Evolutionary conservation across 371 early-diverging fungal species (phyloP).

Genomic region (Rhizomucor pusillus): DNA sequence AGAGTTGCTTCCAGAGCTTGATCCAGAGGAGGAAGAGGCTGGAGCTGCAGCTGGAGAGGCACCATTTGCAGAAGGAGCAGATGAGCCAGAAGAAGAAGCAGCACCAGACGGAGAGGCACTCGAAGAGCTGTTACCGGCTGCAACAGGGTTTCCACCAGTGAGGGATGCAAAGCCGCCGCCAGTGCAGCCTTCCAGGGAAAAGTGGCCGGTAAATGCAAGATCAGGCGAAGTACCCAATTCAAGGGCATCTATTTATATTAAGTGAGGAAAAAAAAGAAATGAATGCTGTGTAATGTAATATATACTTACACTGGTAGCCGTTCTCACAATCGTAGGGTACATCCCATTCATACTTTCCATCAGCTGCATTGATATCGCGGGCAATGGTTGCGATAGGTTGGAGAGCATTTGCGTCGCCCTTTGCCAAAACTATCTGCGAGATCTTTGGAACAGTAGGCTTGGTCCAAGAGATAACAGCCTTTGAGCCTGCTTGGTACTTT

Average conservation of each 20-base stretch:
- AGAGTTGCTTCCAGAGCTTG: conserved; percentile 6
- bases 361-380: conserved; percentile 17
- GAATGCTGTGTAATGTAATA: not conserved
- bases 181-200: conserved; percentile 39
- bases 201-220: conserved; percentile 49
- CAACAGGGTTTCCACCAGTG: not conserved
- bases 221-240: conserved; percentile 47
- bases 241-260: conserved; percentile 38
- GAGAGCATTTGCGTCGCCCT: conserved; percentile 21
- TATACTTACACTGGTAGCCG: conserved; percentile 25
- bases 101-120: not conserved
- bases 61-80: conserved; percentile 3
- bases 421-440: conserved; percentile 18
- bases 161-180: conserved; percentile 15
- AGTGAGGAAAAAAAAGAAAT: no score
- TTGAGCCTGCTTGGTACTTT: conserved; percentile 19
- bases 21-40: conserved; percentile 3
- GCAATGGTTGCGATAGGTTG: conserved; percentile 25
- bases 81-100: not conserved
- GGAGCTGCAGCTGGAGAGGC: conserved; percentile 1
- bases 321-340: conserved; percentile 22
- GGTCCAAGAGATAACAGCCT: conserved; percentile 25
- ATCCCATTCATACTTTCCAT: conserved; percentile 18
- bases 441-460: conserved; percentile 19
- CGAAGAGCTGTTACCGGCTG: conserved; percentile 3